phyloP scores from a whole-genome alignment of 1,284 basidiomycete species.

The Trichosporon sp. region DNA sequence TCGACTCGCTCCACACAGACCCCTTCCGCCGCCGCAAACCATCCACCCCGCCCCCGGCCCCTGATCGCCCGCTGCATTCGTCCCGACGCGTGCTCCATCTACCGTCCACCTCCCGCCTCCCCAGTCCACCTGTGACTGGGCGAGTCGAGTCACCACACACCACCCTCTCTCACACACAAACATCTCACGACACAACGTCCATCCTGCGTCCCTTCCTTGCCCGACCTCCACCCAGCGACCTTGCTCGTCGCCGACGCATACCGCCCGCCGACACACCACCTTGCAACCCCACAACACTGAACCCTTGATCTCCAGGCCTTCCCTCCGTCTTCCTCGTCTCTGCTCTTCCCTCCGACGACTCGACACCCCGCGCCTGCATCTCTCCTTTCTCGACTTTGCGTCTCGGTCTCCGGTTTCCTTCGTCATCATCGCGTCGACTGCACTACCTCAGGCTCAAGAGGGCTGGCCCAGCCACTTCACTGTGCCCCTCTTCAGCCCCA shows the following conservation, averaged over 20 bases:
- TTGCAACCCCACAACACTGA: neutral
- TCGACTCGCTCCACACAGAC: neutral
- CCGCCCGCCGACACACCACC: no score
- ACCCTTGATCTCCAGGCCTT: neutral
- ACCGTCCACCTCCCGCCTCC: neutral
- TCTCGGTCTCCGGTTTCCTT: neutral
- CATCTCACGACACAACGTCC: neutral
- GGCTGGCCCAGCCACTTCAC: neutral
- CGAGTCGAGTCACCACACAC: neutral
- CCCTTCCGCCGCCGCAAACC: neutral
- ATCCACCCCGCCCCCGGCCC: neutral
- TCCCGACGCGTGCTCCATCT: neutral
- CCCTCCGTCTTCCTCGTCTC: neutral
- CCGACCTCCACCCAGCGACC: neutral
- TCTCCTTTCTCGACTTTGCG: neutral
- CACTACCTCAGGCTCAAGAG: neutral
- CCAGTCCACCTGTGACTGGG: neutral
- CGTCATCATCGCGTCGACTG: neutral
- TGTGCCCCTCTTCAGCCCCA: neutral
- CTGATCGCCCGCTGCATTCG: constrained; percentile 3
- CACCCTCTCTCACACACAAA: neutral
- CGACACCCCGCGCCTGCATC: neutral
- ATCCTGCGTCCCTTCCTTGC: neutral
- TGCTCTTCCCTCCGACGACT: neutral
- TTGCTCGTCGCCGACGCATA: neutral